Conservation (phyloP, 768 basidiomycete genomes). For the Lactarius evosmus region DNA sequence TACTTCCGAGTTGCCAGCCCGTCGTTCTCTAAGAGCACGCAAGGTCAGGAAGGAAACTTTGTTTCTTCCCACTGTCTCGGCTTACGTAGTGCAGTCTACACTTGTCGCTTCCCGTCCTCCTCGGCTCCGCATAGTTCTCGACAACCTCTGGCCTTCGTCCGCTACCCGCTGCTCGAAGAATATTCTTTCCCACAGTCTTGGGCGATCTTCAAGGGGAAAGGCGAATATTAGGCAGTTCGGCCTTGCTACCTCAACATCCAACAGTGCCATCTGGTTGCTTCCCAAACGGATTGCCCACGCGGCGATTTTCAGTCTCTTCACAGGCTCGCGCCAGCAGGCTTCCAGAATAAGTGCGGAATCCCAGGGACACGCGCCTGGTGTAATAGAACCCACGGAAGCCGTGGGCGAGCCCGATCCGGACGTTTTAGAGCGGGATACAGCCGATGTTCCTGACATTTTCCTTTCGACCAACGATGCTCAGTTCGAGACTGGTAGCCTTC, state of each 20-base stretch:
- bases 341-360: neutral
- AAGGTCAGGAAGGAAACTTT: conserved; percentile 2
- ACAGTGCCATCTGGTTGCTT: neutral
- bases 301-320: neutral
- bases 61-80: conserved; percentile 13
- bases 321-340: neutral
- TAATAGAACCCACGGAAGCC: neutral
- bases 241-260: neutral
- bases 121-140: conserved; percentile 4
- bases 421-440: neutral
- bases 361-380: neutral
- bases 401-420: neutral
- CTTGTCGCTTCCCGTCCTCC: conserved; percentile 21
- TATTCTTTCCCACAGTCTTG: conserved; percentile 5
- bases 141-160: neutral
- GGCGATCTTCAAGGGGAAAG: conserved; percentile 9
- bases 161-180: neutral
- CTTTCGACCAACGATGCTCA: conserved; percentile 1
- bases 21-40: neutral
- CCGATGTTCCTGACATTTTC: neutral
- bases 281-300: neutral
- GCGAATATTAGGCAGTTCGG: neutral
- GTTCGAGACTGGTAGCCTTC: conserved; percentile 1
- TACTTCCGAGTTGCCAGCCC: neutral
- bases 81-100: conserved; percentile 15